A percentile compares a stretch with the other conserved stretches of the same genome.
Evolutionary conservation across 1,139 yeast genomes (phyloP).

Genomic region (Pichia sp.): DNA sequence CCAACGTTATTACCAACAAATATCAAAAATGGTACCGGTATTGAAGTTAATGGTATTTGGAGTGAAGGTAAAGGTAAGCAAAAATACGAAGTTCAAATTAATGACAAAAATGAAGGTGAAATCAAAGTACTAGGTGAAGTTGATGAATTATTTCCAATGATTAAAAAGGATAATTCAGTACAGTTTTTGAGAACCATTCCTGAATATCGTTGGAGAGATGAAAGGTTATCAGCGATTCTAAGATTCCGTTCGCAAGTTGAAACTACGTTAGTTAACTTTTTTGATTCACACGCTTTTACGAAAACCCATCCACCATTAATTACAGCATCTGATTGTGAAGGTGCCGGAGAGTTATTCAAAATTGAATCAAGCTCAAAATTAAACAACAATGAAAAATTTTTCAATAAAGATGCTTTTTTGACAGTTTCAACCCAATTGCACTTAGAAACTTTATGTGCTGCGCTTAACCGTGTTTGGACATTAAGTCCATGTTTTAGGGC

Average conservation of each 20-base stretch:
- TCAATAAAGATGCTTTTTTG: constrained; percentile 57
- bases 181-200: constrained; percentile 65
- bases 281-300: constrained; percentile 45
- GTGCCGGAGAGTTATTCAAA: constrained; percentile 86
- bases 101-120: constrained; percentile 29
- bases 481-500: constrained; percentile 91
- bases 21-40: constrained; percentile 38
- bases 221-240: constrained; percentile 56
- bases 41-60: constrained; percentile 41
- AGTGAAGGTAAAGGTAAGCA: constrained; percentile 42
- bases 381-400: constrained; percentile 36
- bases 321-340: constrained; percentile 93
- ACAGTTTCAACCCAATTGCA: constrained; percentile 93
- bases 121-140: constrained; percentile 46
- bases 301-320: constrained; percentile 83
- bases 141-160: constrained; percentile 66
- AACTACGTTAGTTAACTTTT: constrained; percentile 46
- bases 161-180: constrained; percentile 65
- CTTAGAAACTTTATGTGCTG: constrained; percentile 70
- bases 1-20: constrained; percentile 27
- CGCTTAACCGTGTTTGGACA: constrained; percentile 81
- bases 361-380: constrained; percentile 36
- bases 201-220: constrained; percentile 71
- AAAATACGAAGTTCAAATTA: constrained; percentile 39
- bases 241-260: constrained; percentile 70